Percentiles rank a stretch among this genome's conserved stretches.
phyloP scores from a whole-genome alignment of 2,329 filamentous ascomycete species.

The Colletotrichum trifolii region DNA sequence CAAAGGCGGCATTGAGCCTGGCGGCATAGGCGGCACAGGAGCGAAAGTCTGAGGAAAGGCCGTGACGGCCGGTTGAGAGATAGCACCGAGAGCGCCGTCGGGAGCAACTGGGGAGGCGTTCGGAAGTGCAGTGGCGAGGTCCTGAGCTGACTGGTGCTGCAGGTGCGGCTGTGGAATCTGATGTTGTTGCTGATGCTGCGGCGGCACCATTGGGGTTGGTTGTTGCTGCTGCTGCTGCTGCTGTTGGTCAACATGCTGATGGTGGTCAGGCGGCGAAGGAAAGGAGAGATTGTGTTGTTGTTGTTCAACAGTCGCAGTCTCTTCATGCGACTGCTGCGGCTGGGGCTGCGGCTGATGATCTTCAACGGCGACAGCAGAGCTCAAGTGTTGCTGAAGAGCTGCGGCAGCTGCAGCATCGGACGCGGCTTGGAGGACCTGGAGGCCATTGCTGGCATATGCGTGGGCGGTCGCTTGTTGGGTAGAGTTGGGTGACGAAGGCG shows the following conservation, averaged over 20 bases:
- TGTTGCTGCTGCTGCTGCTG: slow-evolving; percentile 31
- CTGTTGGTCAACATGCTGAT: slow-evolving; percentile 24
- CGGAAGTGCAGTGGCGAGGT: neutral
- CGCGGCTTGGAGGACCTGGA: slow-evolving; percentile 58
- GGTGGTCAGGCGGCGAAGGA: neutral
- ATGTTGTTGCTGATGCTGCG: slow-evolving; percentile 32
- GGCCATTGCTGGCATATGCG: slow-evolving; percentile 58
- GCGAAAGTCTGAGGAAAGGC: slow-evolving; percentile 24
- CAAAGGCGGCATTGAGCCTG: slow-evolving; percentile 6
- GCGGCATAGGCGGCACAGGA: slow-evolving; percentile 17
- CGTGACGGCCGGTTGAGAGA: slow-evolving; percentile 10
- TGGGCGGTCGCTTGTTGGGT: slow-evolving; percentile 47
- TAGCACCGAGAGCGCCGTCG: slow-evolving; percentile 13
- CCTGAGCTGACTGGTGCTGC: neutral
- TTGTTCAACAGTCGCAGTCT: slow-evolving; percentile 10
- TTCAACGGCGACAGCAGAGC: slow-evolving; percentile 39
- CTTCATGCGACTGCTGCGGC: slow-evolving; percentile 12
- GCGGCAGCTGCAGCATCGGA: slow-evolving; percentile 53
- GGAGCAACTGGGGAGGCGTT: slow-evolving; percentile 1
- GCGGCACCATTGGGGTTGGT: slow-evolving; percentile 27
- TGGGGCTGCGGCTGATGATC: slow-evolving; percentile 20
- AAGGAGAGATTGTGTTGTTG: slow-evolving; percentile 7
- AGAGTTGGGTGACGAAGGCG: slow-evolving; percentile 37
- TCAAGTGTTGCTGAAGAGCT: slow-evolving; percentile 49
- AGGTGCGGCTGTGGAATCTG: slow-evolving; percentile 23